Base-by-base conservation (phyloP, 163 green algal species). In the Picocystis sp. region DNA sequence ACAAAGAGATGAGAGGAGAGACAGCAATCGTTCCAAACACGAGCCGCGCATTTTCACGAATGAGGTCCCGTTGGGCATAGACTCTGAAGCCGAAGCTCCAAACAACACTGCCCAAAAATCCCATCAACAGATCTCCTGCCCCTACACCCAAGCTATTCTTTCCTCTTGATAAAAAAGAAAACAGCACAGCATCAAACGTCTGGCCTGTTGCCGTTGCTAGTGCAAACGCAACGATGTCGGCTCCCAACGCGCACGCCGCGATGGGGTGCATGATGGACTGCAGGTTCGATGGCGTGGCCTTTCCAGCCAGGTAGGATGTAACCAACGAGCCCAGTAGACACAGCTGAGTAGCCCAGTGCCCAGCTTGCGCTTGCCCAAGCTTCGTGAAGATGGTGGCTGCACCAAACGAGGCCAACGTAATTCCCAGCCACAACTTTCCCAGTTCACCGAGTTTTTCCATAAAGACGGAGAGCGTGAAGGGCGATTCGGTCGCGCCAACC, bases 101-200 rank as follows among this genome's bases (percentile, higher is more conserved):
- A 58, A 94, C 89, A 41, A 95, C 82, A 11, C 80, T 71, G 15
- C 82, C 86, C 50, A 95, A 74, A 52, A 94, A 84, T 45, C 55
- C 71, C 75, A 93, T 92, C 50, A 95, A 69, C 44, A 84, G 50
- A 64, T 92, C 76, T 8, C 84, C 84, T 1, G 78, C 71, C 15
- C 83, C 83, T 52, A 69, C 60, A 14, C 55, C 25, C n/a, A 65
- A 25, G 52, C 52, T 44, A 22, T 51, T 58, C 11, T 58, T 54
- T 8, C 29, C 29, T 38, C 29, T 38, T 38, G 29, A 38, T 38
- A 38, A 8, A 8, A 38, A 38, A 8, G 29, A 38, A 8, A 70
- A 56, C 41, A 83, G 71, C 0, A 65, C 58, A 3, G 41, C 48
- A 11, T 62, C 56, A 63, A 84, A 88, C 2, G 21, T 48, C 3